Conservation (phyloP, 2,329 filamentous ascomycete genomes). For the Penicillium concentricum region DNA sequence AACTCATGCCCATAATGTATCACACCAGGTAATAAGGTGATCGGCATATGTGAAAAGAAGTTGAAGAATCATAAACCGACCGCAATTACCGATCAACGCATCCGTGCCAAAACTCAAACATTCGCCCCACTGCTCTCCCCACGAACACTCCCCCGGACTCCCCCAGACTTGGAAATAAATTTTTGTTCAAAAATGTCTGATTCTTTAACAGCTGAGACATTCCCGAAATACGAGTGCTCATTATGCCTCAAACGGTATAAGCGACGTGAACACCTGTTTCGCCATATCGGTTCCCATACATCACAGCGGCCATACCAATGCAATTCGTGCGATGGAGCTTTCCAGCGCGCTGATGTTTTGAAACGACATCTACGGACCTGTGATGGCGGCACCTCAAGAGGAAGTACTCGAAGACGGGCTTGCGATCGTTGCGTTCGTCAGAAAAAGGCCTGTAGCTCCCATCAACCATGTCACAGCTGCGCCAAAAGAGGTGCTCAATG, state of each 20-base stretch:
- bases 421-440: constrained; percentile 38
- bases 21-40: background rate
- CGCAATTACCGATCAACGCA: background rate
- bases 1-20: background rate
- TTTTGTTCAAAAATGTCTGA: background rate
- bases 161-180: background rate
- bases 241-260: constrained; percentile 39
- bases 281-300: constrained; percentile 36
- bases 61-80: background rate
- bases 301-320: constrained; percentile 35
- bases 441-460: constrained; percentile 37
- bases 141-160: background rate
- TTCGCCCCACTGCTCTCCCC: background rate
- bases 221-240: constrained; percentile 26
- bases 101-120: background rate
- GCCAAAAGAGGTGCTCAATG: constrained; percentile 21
- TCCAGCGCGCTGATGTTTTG: constrained; percentile 41
- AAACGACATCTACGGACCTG: constrained; percentile 38
- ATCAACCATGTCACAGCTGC: constrained; percentile 33
- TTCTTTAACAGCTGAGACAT: background rate
- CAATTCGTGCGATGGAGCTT: constrained; percentile 31
- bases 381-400: constrained; percentile 20
- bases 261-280: constrained; percentile 38
- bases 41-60: background rate
- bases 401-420: constrained; percentile 27